Evolutionary conservation across 768 basidiomycete species (phyloP).

Genomic region (Leucosporidium creatinivorum): DNA sequence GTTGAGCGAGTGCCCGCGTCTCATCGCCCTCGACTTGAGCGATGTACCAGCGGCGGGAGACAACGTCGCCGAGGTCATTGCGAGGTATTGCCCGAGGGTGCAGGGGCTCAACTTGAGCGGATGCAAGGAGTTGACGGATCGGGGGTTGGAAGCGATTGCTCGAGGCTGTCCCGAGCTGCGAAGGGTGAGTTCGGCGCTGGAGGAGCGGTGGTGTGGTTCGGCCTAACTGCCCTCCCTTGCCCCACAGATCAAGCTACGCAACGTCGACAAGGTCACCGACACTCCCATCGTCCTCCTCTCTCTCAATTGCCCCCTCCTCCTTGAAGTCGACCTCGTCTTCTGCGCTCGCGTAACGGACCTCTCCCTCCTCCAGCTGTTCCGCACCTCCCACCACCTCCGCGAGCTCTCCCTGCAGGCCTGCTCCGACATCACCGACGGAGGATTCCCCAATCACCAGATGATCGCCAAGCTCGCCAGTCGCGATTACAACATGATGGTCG

Average conservation of each 20-base stretch:
- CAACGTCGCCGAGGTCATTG: conserved; percentile 64
- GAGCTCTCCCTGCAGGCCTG: conserved; percentile 84
- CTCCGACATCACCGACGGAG: conserved; percentile 66
- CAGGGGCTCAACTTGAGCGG: conserved; percentile 88
- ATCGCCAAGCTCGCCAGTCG: not conserved
- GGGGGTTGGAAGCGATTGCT: conserved; percentile 69
- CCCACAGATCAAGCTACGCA: conserved; percentile 70
- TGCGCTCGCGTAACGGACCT: conserved; percentile 70
- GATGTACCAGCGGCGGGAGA: conserved; percentile 80
- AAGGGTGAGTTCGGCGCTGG: conserved; percentile 45
- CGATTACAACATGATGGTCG: not conserved
- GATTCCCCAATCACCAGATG: conserved; percentile 58
- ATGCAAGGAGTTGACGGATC: conserved; percentile 72
- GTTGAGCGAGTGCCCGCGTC: conserved; percentile 58
- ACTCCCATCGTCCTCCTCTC: conserved; percentile 66
- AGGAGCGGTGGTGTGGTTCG: not conserved
- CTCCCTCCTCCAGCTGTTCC: conserved; percentile 76
- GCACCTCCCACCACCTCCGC: conserved; percentile 69
- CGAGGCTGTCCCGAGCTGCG: conserved; percentile 66
- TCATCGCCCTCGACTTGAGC: conserved; percentile 86
- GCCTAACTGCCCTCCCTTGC: not conserved
- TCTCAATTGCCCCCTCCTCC: conserved; percentile 68
- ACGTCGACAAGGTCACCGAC: conserved; percentile 68
- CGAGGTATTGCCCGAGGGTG: conserved; percentile 64
- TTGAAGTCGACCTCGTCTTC: conserved; percentile 88